Conservation (phyloP, 2,329 filamentous ascomycete genomes). For the Allantophomopsis cytisporea region DNA sequence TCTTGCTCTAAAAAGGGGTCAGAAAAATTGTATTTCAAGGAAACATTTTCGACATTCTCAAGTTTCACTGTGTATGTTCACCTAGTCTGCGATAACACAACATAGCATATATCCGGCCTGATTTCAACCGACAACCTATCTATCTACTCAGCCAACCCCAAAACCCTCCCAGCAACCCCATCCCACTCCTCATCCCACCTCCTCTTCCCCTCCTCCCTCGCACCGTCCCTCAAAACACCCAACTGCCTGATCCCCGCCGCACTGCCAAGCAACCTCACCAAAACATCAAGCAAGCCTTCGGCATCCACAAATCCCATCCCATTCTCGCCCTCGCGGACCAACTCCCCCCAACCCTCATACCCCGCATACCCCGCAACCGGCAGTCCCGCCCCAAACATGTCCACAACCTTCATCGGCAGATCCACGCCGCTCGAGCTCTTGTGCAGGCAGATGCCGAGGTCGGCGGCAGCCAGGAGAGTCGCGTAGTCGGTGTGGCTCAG, state of each 20-base stretch:
- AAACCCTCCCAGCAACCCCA: conserved; percentile 59
- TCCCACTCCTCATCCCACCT: conserved; percentile 95
- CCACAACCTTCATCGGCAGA: conserved; percentile 96
- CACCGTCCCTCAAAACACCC: conserved; percentile 49
- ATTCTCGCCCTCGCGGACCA: conserved; percentile 80
- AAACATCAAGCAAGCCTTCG: conserved; percentile 45
- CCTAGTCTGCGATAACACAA: no score
- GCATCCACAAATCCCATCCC: conserved; percentile 72
- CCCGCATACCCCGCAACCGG: conserved; percentile 78
- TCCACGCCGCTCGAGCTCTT: conserved; percentile 91
- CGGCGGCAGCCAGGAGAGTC: conserved; percentile 66
- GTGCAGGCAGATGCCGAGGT: conserved; percentile 83
- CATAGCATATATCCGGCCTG: no score
- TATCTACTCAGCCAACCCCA: conserved; percentile 31
- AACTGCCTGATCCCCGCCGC: conserved; percentile 38
- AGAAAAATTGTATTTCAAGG: no score
- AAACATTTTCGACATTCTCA: no score
- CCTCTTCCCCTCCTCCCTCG: conserved; percentile 56
- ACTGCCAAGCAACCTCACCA: conserved; percentile 49
- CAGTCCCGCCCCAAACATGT: conserved; percentile 93
- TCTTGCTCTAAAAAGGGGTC: no score
- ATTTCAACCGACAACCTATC: no score
- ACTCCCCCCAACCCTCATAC: conserved; percentile 80
- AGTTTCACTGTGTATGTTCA: no score
- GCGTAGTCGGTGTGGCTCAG: conserved; percentile 78